A percentile compares a stretch with the other conserved stretches of the same genome.
These are phyloP conservation scores for Atalantia buxifolia DNA, from an alignment of 345 rosid genomes.

Conservation along the genomic window DNA sequence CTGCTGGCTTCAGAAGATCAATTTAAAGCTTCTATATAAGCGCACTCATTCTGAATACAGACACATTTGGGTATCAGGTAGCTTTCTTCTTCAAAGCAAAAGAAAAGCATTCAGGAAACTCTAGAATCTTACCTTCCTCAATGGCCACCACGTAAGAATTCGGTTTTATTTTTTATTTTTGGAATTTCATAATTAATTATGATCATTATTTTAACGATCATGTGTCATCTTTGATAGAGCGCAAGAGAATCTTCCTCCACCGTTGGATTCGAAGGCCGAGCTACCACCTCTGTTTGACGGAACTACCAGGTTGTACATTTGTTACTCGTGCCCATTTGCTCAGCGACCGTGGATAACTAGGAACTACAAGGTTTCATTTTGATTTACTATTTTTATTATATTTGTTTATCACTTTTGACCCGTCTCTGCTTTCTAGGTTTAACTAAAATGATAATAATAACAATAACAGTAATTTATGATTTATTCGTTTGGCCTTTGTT, in stretches of 20 bases:
- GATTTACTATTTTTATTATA: neutral
- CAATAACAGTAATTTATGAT: neutral
- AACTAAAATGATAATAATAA: neutral
- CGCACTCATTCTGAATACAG: neutral
- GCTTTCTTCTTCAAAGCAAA: too few species aligned
- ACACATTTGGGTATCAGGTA: neutral
- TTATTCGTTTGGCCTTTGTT: neutral
- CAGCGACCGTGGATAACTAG: constrained; percentile 97
- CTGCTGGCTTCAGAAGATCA: neutral
- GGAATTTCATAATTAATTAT: neutral
- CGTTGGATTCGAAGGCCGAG: constrained; percentile 50
- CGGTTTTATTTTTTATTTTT: neutral
- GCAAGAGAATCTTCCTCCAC: constrained; percentile 45
- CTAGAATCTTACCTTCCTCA: neutral
- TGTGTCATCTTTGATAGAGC: constrained; percentile 2
- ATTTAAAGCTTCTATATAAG: neutral
- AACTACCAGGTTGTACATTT: constrained; percentile 47
- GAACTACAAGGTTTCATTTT: constrained; percentile 56
- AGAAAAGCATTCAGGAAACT: neutral
- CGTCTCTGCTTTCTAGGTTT: too few species aligned
- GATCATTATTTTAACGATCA: neutral
- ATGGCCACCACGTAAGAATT: constrained; percentile 37
- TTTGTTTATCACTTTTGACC: too few species aligned
- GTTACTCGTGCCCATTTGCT: constrained; percentile 65
- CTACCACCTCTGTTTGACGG: constrained; percentile 77